Percentiles rank a stretch among this genome's conserved stretches.
Conservation (phyloP, 2,329 filamentous ascomycete genomes). For the Xylariaceae sp. region DNA sequence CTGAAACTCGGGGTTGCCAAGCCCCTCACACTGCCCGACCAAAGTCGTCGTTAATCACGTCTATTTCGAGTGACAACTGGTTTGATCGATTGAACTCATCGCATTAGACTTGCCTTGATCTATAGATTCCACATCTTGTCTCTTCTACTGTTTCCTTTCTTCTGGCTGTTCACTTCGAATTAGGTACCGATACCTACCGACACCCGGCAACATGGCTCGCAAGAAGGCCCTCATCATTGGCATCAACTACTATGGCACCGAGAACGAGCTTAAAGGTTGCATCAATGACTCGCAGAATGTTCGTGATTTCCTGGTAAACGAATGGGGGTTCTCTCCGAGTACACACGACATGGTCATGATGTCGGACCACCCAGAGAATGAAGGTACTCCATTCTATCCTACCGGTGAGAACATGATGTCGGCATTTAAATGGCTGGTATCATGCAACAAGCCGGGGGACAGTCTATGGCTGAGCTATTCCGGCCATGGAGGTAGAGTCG, state of each 20-base stretch:
- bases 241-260: slow-evolving; percentile 20
- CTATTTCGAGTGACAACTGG: too few species aligned
- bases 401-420: slow-evolving; percentile 33
- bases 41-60: too few species aligned
- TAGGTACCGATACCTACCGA: background rate
- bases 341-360: slow-evolving; percentile 32
- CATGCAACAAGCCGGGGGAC: slow-evolving; percentile 41
- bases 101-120: too few species aligned
- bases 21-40: too few species aligned
- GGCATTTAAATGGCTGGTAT: slow-evolving; percentile 56
- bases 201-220: slow-evolving; percentile 18
- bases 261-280: slow-evolving; percentile 18
- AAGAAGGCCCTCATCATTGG: slow-evolving; percentile 31
- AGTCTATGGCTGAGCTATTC: slow-evolving; percentile 54
- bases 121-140: too few species aligned
- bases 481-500: slow-evolving; percentile 45
- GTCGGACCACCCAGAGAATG: slow-evolving; percentile 28
- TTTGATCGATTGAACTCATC: too few species aligned
- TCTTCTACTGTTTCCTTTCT: too few species aligned
- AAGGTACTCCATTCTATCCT: slow-evolving; percentile 30
- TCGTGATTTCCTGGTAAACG: slow-evolving; percentile 31
- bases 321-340: slow-evolving; percentile 31
- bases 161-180: too few species aligned
- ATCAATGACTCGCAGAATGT: slow-evolving; percentile 33
- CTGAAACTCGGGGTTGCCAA: too few species aligned